Evolutionary conservation across 495 filamentous ascomycete species (phyloP).

Genomic region (Darksidea phi): DNA sequence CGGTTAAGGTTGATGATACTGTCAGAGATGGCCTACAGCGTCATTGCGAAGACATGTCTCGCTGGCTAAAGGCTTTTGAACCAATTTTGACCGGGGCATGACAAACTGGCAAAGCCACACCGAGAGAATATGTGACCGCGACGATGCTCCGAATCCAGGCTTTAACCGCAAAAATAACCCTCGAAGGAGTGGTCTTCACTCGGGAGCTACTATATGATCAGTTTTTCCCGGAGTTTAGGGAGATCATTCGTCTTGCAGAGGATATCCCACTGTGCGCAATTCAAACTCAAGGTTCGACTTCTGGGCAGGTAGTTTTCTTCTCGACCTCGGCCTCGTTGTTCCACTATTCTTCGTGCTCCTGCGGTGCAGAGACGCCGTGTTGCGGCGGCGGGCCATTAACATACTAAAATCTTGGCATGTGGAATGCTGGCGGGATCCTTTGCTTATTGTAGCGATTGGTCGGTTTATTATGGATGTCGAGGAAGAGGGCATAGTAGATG

Average conservation of each 20-base stretch:
- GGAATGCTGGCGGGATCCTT: constrained; percentile 19
- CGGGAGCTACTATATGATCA: constrained; percentile 12
- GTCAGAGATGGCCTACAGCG: background rate
- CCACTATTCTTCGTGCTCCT: constrained; percentile 9
- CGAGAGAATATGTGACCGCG: constrained; percentile 4
- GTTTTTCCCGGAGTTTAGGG: background rate
- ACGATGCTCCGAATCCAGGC: constrained; percentile 17
- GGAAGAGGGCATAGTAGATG: constrained; percentile 10
- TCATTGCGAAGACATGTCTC: background rate
- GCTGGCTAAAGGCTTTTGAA: constrained; percentile 9
- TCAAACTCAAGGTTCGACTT: constrained; percentile 1
- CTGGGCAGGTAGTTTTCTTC: constrained; percentile 4
- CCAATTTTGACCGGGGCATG: background rate
- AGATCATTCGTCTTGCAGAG: constrained; percentile 5
- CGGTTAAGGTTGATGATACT: background rate
- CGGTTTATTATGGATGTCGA: constrained; percentile 11
- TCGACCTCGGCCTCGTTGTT: constrained; percentile 13
- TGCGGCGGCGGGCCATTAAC: constrained; percentile 9
- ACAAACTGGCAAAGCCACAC: background rate
- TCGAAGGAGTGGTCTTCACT: constrained; percentile 13
- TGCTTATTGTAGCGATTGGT: constrained; percentile 11
- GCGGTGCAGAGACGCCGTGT: constrained; percentile 6
- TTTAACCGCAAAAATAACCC: constrained; percentile 3
- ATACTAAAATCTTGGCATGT: constrained; percentile 16
- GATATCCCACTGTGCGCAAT: background rate